These are phyloP conservation scores for Diophrys appendiculata DNA, from an alignment of 73 alveolate genomes.

Conservation along the genomic window DNA sequence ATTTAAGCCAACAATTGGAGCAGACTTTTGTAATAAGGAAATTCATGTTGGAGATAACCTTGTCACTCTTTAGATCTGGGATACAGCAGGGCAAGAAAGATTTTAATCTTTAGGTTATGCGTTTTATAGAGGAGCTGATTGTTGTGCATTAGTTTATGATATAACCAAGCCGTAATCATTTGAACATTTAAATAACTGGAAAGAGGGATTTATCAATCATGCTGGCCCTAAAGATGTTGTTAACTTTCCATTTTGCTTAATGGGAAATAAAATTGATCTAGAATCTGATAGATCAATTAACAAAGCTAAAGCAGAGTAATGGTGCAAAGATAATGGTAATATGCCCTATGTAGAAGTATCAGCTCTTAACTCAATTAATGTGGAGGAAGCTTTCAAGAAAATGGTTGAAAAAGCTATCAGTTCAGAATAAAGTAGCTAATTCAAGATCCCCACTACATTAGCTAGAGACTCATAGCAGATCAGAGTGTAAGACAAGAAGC, in stretches of 20 bases:
- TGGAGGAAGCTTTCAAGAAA: constrained; percentile 79
- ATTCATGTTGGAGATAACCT: constrained; percentile 70
- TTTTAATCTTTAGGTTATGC: constrained; percentile 60
- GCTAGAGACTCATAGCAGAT: too few relatives aligned
- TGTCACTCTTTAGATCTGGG: constrained; percentile 66
- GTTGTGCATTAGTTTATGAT: constrained; percentile 71
- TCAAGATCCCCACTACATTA: too few relatives aligned
- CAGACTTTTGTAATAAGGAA: constrained; percentile 95
- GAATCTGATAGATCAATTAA: constrained; percentile 67
- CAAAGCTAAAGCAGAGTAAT: constrained; percentile 76
- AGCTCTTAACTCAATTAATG: constrained; percentile 85
- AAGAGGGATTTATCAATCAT: constrained; percentile 48
- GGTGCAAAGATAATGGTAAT: constrained; percentile 89
- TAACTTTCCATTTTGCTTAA: constrained; percentile 57
- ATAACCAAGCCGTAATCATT: constrained; percentile 60
- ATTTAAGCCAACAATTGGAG: constrained; percentile 96
- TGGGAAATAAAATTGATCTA: constrained; percentile 66
- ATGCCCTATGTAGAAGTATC: constrained; percentile 85
- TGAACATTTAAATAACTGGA: constrained; percentile 58
- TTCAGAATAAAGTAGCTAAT: too few relatives aligned
- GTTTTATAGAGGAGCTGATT: constrained; percentile 68
- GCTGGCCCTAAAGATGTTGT: constrained; percentile 64
- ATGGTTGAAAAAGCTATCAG: background rate
- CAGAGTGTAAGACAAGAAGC: background rate
- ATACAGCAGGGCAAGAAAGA: constrained; percentile 74